Percentiles rank a stretch among this genome's conserved stretches.
phyloP scores from a whole-genome alignment of 148 eudicot genomes.

The Camellia granthamiana region DNA sequence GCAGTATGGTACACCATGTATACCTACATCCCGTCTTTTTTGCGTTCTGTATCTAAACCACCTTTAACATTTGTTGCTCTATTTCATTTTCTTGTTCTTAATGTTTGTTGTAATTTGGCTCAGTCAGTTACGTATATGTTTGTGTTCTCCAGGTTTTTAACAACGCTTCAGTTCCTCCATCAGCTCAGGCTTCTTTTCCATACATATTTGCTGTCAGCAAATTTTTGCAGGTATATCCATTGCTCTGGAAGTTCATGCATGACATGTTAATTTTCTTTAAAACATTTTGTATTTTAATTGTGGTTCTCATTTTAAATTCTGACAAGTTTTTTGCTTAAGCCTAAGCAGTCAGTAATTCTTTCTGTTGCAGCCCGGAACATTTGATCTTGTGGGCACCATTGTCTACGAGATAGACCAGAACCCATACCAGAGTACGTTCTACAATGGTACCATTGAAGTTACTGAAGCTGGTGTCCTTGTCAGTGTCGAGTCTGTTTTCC shows the following conservation, averaged over 20 bases:
- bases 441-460: conserved; percentile 91
- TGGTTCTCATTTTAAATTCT: neutral
- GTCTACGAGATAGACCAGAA: conserved; percentile 77
- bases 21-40: too few species aligned
- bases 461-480: conserved; percentile 68
- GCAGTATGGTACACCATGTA: neutral
- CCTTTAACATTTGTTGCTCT: neutral
- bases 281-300: neutral
- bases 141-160: conserved; percentile 54
- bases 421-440: conserved; percentile 79
- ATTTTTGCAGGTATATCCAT: conserved; percentile 62
- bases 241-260: neutral
- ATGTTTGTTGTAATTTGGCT: neutral
- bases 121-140: neutral
- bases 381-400: conserved; percentile 85
- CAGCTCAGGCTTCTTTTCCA: conserved; percentile 86
- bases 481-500: conserved; percentile 85
- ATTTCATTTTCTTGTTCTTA: neutral
- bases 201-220: conserved; percentile 84
- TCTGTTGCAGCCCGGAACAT: conserved; percentile 69
- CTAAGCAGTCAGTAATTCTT: conserved; percentile 1
- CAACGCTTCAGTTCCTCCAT: conserved; percentile 81
- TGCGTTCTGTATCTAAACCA: neutral
- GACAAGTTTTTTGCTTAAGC: neutral
- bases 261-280: neutral